Evolutionary conservation across 441 rosid genomes (phyloP).

Genomic region (Euphorbia celastroides): DNA sequence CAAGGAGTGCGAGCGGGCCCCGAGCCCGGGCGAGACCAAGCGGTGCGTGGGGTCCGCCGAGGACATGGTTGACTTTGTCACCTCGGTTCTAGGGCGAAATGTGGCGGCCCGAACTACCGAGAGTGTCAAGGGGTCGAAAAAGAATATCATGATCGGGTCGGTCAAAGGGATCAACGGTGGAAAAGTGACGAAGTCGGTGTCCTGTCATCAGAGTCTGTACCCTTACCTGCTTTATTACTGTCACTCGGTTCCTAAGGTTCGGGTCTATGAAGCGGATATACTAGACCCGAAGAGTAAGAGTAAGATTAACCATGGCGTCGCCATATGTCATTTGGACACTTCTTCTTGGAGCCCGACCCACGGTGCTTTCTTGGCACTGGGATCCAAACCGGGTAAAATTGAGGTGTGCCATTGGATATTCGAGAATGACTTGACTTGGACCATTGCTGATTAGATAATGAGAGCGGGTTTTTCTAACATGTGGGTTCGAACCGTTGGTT

Average conservation of each 20-base stretch:
- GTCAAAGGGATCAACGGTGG: slow-evolving; percentile 84
- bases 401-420: slow-evolving; percentile 98
- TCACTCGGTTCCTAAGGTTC: slow-evolving; percentile 94
- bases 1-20: slow-evolving; percentile 70
- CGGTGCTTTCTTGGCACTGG: slow-evolving; percentile 78
- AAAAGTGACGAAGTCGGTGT: slow-evolving; percentile 67
- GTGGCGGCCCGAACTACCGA: slow-evolving; percentile 66
- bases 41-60: slow-evolving; percentile 86
- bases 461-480: not conserved
- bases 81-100: slow-evolving; percentile 66
- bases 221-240: slow-evolving; percentile 89
- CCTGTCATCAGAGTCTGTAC: slow-evolving; percentile 90
- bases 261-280: slow-evolving; percentile 81
- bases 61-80: slow-evolving; percentile 86
- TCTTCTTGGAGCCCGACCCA: slow-evolving; percentile 84
- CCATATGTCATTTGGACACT: slow-evolving; percentile 92
- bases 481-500: slow-evolving; percentile 20
- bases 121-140: slow-evolving; percentile 55
- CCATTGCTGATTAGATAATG: slow-evolving; percentile 40
- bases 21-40: slow-evolving; percentile 86
- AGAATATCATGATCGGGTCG: slow-evolving; percentile 55
- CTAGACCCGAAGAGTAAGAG: slow-evolving; percentile 43
- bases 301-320: slow-evolving; percentile 78
- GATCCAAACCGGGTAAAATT: slow-evolving; percentile 70
- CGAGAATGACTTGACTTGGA: slow-evolving; percentile 93